phyloP scores from a whole-genome alignment of 495 filamentous ascomycete species.

The Penicillium antarcticum region DNA sequence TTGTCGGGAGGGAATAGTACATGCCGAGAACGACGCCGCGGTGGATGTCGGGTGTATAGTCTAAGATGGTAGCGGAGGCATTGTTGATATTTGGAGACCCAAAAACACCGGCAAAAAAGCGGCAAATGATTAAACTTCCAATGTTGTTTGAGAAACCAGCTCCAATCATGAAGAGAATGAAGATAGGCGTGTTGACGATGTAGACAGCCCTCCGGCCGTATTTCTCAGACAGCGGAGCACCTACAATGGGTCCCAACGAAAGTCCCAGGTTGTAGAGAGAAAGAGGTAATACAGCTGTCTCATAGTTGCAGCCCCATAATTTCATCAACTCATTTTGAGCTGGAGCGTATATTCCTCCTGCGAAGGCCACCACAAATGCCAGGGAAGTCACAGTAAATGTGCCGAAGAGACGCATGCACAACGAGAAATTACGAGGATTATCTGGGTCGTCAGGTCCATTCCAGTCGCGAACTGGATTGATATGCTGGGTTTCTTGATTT shows the following conservation, averaged over 20 bases:
- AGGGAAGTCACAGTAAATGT: not conserved
- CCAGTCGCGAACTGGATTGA: not conserved
- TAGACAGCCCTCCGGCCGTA: not conserved
- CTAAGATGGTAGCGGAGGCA: conserved; percentile 48
- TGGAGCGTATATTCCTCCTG: conserved; percentile 1
- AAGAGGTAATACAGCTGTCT: not conserved
- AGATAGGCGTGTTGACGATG: not conserved
- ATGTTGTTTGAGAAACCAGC: conserved; percentile 17
- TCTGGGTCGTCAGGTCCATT: not conserved
- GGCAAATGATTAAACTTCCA: conserved; percentile 43
- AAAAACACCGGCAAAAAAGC: conserved; percentile 42
- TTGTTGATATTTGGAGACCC: conserved; percentile 43
- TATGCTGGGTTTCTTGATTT: not conserved
- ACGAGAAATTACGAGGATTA: not conserved
- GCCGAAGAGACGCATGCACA: not conserved
- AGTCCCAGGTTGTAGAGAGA: not conserved
- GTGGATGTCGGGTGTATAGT: conserved; percentile 41
- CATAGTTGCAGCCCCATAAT: not conserved
- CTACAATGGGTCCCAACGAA: not conserved
- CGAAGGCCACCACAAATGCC: not conserved
- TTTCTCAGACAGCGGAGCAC: not conserved
- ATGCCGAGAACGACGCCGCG: conserved; percentile 31
- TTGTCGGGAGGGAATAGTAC: conserved; percentile 20
- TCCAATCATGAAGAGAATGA: not conserved
- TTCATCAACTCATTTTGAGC: not conserved